Evolutionary conservation across 2,329 filamentous ascomycete genomes (phyloP), one percentile per base, ranked within the genome.

Genomic region (Clonostachys sp.): DNA sequence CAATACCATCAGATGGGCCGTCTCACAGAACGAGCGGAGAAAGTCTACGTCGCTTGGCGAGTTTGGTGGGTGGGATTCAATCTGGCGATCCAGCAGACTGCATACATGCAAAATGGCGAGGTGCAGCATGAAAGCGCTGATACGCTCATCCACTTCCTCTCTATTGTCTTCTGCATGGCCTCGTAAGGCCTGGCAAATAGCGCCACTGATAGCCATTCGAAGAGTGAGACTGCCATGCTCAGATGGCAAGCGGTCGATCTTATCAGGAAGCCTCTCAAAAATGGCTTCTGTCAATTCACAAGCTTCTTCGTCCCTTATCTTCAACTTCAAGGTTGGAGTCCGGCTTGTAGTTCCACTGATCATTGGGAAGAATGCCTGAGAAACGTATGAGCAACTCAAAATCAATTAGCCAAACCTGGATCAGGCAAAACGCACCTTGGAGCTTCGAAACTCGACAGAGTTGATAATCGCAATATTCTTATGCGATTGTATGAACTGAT

Each of bases 391-490:
- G 16, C 3, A 14, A 14, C 16, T 30, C 8, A 18, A 14, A n/a
- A 38, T 34, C 3, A 9, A 13, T 6, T 13, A 45, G 2, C 8
- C n/a, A 8, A 40, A 7, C 10, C 24, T 41, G n/a, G 12, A 24
- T n/a, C 39, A n/a, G 9, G 16, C 9, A 12, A 14, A 33, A 46
- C 55, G 38, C 54, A 80, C 79, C 62, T 86, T 87, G 2, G 81
- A 84, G 57, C 86, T 84, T 44, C 70, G 66, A 55, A 80, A 86
- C 45, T 83, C 76, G 12, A 87, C 59, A 34, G 74, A 77, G 50
- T 89, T 84, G 41, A 88, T 71, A 20, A 88, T 65, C 2, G 80
- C 82, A 6, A 85, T 70, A 55, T 81, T 85, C 58, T 77, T 81
- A 1, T 80, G 77, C n/a, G 67, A 64, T 1, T 58, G 59, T 45